phyloP scores from a whole-genome alignment of 192 early-diverging fungal genomes.

The Entomortierella parvispora region DNA sequence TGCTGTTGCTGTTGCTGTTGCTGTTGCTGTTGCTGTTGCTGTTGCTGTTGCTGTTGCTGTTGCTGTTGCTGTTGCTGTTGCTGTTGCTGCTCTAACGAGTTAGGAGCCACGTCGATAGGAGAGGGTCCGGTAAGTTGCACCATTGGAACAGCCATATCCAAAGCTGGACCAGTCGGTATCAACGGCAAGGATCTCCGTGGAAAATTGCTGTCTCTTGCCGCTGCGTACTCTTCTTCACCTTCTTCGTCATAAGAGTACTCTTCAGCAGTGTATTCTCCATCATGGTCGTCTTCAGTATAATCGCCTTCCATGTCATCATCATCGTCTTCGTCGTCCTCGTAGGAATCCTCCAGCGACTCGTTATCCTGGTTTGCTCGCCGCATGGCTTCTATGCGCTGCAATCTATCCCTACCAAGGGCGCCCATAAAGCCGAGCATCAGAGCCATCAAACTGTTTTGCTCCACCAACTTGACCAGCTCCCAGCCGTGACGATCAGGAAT shows the following conservation, averaged over 20 bases:
- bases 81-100: not conserved
- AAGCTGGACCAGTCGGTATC: no score
- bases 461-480: slow-evolving; percentile 60
- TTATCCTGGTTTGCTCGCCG: slow-evolving; percentile 17
- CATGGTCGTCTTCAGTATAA: slow-evolving; percentile 5
- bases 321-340: slow-evolving; percentile 7
- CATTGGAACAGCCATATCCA: no score
- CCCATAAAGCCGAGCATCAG: slow-evolving; percentile 60
- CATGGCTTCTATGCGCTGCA: slow-evolving; percentile 31
- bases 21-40: not conserved
- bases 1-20: not conserved
- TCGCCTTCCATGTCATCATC: slow-evolving; percentile 7
- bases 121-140: not conserved
- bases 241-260: not conserved
- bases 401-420: slow-evolving; percentile 32
- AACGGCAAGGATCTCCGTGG: no score
- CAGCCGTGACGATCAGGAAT: slow-evolving; percentile 52
- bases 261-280: slow-evolving; percentile 15
- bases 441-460: slow-evolving; percentile 62
- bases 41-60: not conserved
- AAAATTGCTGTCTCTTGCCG: no score
- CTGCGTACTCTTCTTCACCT: slow-evolving; percentile 5
- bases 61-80: not conserved
- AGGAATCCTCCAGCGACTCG: not conserved
- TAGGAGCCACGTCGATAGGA: not conserved